Evolutionary conservation across 2,329 filamentous ascomycete species (phyloP), one percentile per base, ranked within the genome.

Genomic region (Ascocoryne sarcoides): DNA sequence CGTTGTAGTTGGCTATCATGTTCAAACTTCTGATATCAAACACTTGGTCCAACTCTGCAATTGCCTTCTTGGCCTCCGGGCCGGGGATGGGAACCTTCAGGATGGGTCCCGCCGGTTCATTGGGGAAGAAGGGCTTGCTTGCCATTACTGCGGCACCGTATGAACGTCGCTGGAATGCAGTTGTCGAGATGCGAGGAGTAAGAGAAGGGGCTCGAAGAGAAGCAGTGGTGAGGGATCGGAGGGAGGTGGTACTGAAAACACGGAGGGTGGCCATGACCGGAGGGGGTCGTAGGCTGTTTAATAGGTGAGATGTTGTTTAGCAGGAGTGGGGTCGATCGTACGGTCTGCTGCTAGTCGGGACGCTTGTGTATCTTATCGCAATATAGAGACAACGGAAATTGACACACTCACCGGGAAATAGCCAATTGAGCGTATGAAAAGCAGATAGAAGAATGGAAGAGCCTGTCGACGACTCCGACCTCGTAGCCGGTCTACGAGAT

Each of bases 21-120:
- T 72, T 67, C 41, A 73, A 62, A 40, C 67, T 69, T 34, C 70
- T 63, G 23, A 67, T 68, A 52, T 74, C 70, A 45, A 71, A 73
- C 46, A 73, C 62, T 37, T 61, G 56, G 46, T 70, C 62, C 32
- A 74, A 61, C 46, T 69, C 58, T 32, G 48, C 52, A 48, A 64
- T 63, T 31, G 61, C 60, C 46, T 58, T 56, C 53, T 60, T 52
- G 17, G 53, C 58, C 41, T 59, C 45, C 30, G 62, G 62, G 2
- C 63, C 63, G 28, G 63, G 63, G 46, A 65, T 63, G n/a, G 52
- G 50, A 10, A 60, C 63, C 50, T 58, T 59, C 20, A 61, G 37
- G 23, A 37, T 45, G 21, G 58, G 58, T 17, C 46, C 52, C n/a
- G 46, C 32, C 2, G 58, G 58, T 37, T 61, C 58, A 44, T 51